These are phyloP conservation scores for Coemansia sp. DNA, from an alignment of 192 early-diverging fungal species.

Conservation along the genomic window DNA sequence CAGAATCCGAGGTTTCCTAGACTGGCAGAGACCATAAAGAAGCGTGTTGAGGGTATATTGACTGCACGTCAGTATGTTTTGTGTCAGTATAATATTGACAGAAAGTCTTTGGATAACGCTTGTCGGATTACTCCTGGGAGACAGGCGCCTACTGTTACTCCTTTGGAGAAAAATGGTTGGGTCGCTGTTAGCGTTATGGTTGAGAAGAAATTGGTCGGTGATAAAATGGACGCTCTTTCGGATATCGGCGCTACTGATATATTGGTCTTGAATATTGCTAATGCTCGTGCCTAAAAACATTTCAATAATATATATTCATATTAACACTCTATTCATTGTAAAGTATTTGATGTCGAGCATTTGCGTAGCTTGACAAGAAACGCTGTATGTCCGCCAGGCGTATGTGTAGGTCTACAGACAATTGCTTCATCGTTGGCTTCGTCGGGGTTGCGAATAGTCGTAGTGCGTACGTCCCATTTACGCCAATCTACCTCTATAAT, in stretches of 20 bases:
- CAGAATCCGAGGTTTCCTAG: constrained; percentile 73
- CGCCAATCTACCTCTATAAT: constrained; percentile 51
- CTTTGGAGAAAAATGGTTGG: constrained; percentile 87
- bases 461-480: constrained; percentile 40
- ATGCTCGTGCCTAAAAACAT: constrained; percentile 71
- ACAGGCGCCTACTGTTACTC: constrained; percentile 88
- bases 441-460: constrained; percentile 29
- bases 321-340: background rate
- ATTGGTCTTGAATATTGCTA: constrained; percentile 78
- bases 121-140: constrained; percentile 86
- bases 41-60: constrained; percentile 91
- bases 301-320: too few species aligned
- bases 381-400: constrained; percentile 58
- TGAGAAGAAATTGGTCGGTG: constrained; percentile 71
- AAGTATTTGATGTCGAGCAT: constrained; percentile 8
- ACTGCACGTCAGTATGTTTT: constrained; percentile 87
- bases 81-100: constrained; percentile 88
- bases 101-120: constrained; percentile 67
- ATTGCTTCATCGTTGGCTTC: constrained; percentile 34
- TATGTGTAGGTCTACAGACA: constrained; percentile 59
- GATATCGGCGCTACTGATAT: constrained; percentile 91
- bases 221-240: constrained; percentile 91
- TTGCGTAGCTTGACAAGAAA: constrained; percentile 61
- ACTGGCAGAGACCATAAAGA: constrained; percentile 76
- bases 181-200: constrained; percentile 93